phyloP scores from a whole-genome alignment of 2,329 filamentous ascomycete species.

The Phyllosticta citriasiana region DNA sequence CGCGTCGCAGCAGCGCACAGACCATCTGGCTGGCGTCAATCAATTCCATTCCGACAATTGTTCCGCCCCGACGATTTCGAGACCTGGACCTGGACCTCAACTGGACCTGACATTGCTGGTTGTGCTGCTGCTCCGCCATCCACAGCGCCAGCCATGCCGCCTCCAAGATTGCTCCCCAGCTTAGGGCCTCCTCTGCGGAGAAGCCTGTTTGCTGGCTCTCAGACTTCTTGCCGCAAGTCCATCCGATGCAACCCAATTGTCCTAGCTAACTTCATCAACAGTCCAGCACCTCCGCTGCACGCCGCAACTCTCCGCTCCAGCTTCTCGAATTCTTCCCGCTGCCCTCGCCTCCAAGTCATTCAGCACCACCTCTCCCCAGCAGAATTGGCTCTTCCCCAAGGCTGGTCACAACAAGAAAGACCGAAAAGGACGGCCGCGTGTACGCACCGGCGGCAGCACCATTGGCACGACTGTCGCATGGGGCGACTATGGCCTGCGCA shows the following conservation, averaged over 20 bases:
- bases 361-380: slow-evolving; percentile 54
- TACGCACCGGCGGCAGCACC: slow-evolving; percentile 79
- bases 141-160: slow-evolving; percentile 26
- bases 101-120: no score
- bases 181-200: slow-evolving; percentile 24
- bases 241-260: neutral
- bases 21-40: neutral
- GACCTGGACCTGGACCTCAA: neutral
- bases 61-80: neutral
- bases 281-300: slow-evolving; percentile 13
- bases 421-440: slow-evolving; percentile 74
- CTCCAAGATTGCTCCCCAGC: slow-evolving; percentile 26
- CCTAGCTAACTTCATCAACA: neutral
- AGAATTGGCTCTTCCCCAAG: slow-evolving; percentile 74
- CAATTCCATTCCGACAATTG: slow-evolving; percentile 8
- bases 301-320: slow-evolving; percentile 15
- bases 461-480: slow-evolving; percentile 93
- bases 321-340: slow-evolving; percentile 13
- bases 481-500: slow-evolving; percentile 91
- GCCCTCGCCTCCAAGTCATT: slow-evolving; percentile 47
- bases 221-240: neutral
- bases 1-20: slow-evolving; percentile 1
- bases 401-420: slow-evolving; percentile 77
- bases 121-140: neutral
- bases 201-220: slow-evolving; percentile 15